phyloP scores from a whole-genome alignment of 352 stramenopile species.

The Globisporangium splendens region DNA sequence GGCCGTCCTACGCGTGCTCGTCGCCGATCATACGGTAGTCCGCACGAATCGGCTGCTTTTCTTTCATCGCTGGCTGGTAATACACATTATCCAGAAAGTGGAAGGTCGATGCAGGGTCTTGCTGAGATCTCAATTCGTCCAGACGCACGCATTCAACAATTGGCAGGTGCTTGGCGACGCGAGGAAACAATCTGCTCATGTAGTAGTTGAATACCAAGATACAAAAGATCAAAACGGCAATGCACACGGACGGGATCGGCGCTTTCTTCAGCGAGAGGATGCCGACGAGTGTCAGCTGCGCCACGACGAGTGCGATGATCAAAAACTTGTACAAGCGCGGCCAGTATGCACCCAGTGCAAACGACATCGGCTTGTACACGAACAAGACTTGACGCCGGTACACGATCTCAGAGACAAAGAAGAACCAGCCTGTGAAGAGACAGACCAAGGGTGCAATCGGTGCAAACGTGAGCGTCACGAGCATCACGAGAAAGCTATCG shows the following conservation, averaged over 20 bases:
- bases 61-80: conserved; percentile 61
- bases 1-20: conserved; percentile 22
- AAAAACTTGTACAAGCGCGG: conserved; percentile 74
- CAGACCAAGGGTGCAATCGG: conserved; percentile 74
- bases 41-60: conserved; percentile 39
- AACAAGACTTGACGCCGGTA: conserved; percentile 69
- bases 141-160: conserved; percentile 54
- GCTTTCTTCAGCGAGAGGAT: conserved; percentile 78
- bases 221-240: conserved; percentile 26
- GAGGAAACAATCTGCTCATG: conserved; percentile 48
- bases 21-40: conserved; percentile 61
- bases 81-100: conserved; percentile 73
- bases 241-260: conserved; percentile 15
- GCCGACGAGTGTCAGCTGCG: conserved; percentile 73
- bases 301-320: conserved; percentile 65
- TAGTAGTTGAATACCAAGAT: conserved; percentile 68
- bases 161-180: conserved; percentile 54
- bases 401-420: conserved; percentile 58
- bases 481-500: conserved; percentile 62
- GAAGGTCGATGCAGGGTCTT: conserved; percentile 31
- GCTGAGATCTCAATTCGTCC: conserved; percentile 35
- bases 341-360: conserved; percentile 71
- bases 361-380: conserved; percentile 58
- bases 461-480: conserved; percentile 76
- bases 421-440: conserved; percentile 75